Percentiles rank a stretch among this genome's conserved stretches.
Conservation (phyloP, 2,329 filamentous ascomycete species). For the Colletotrichum sp. region DNA sequence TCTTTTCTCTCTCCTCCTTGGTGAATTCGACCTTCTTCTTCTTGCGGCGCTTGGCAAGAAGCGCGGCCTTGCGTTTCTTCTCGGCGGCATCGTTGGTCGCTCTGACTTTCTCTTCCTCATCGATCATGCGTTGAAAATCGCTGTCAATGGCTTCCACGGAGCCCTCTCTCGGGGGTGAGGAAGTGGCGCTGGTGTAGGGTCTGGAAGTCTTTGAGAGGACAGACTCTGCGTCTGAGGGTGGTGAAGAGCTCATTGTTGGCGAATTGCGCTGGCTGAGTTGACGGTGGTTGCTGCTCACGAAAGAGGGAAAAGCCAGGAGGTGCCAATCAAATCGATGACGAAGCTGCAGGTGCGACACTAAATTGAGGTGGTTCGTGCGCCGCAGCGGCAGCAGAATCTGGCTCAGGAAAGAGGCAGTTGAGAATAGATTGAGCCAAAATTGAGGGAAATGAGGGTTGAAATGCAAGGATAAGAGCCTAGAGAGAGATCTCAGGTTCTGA, state of each 20-base stretch:
- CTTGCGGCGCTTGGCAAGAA: constrained; percentile 49
- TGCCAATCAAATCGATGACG: constrained; percentile 11
- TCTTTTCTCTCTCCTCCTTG: constrained; percentile 59
- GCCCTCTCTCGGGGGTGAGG: constrained; percentile 38
- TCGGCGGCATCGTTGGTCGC: constrained; percentile 52
- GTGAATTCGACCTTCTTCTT: constrained; percentile 51
- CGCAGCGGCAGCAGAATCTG: neutral
- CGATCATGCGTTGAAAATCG: constrained; percentile 31
- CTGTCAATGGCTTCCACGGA: constrained; percentile 21
- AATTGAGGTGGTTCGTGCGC: neutral
- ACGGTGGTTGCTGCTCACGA: neutral
- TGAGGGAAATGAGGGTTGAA: neutral
- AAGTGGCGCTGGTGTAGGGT: constrained; percentile 38
- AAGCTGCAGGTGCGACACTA: neutral
- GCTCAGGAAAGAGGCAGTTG: neutral
- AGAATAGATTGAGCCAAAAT: neutral
- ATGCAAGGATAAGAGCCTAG: neutral
- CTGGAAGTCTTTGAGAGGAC: constrained; percentile 28
- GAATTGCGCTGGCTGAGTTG: fast-evolving
- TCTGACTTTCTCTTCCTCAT: constrained; percentile 40
- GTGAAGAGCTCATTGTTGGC: constrained; percentile 30
- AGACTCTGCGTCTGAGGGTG: constrained; percentile 36
- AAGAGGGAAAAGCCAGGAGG: neutral
- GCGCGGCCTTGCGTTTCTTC: constrained; percentile 37
- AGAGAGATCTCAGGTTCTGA: neutral